Base-by-base conservation (phyloP, 345 rosid genomes). In the Brassica incana region DNA sequence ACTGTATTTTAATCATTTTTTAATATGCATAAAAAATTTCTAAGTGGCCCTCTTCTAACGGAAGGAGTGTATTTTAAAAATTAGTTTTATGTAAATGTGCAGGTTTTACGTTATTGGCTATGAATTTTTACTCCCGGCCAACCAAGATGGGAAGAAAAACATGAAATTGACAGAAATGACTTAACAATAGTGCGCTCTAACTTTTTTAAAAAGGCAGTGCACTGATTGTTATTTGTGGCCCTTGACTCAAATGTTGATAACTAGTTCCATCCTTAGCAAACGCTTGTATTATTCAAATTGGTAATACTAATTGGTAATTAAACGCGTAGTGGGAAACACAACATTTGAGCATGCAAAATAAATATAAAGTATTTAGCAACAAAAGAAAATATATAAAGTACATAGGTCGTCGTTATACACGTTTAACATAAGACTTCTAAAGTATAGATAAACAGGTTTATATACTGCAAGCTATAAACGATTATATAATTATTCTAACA, bases 151-250 rank as follows among this genome's bases (percentile, higher is more conserved):
- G 61, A 16, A 29, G 72, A 56, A 72, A 56, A 78, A 58, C 50
- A 72, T 65, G 72, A 72, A 72, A 16, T 18, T 58, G 81, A 78
- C 67, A 38, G 81, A 78, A 71, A 78, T 38, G 81, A 78, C 81
- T 71, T 54, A 59, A 65, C 77, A 78, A 71, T 65, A 54, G 58
- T 78, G 81, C 58, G 65, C 9, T 70, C 2, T 70, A 23, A 35
- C 71, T 71, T 76, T 54, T 36, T 0, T 32, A 68, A 2, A 70
- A 70, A 77, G 56, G 62, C 58, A 56, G 0, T 12, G 45, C 67
- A 70, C 40, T 71, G 20, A 63, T 50, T 77, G 27, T 16, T 38
- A n/a, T 38, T 27, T 29, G 50, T 36, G 29, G 18, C 25, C 20
- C 43, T 25, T 33, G 14, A 33, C 32, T 3, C 29, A 40, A 2